Conservation (phyloP, 106 monocot genomes). For the Chionographis japonica region DNA sequence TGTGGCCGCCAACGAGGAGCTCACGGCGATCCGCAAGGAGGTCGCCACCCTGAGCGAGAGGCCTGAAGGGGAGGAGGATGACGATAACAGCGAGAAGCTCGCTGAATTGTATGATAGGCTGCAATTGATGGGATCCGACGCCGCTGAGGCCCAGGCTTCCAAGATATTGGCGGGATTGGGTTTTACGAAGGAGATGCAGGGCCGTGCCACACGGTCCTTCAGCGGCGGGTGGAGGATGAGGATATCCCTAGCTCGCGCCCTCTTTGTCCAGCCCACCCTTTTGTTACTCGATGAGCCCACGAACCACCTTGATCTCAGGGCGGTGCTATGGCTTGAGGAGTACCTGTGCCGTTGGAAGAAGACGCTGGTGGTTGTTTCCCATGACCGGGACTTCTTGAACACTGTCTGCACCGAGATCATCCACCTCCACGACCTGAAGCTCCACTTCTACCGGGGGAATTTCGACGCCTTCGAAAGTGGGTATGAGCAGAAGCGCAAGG, state of each 20-base stretch:
- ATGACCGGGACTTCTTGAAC: conserved; percentile 91
- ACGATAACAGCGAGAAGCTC: conserved; percentile 49
- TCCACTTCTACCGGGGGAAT: conserved; percentile 77
- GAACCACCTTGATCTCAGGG: conserved; percentile 92
- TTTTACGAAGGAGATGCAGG: conserved; percentile 84
- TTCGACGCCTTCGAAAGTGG: conserved; percentile 89
- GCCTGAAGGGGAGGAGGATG: conserved; percentile 11
- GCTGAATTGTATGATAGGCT: conserved; percentile 59
- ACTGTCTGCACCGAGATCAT: conserved; percentile 81
- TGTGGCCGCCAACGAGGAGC: conserved; percentile 63
- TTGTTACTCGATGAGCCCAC: conserved; percentile 89
- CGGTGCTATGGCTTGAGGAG: conserved; percentile 94
- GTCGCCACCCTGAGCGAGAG: conserved; percentile 24
- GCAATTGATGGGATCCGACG: conserved; percentile 56
- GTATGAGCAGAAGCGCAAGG: conserved; percentile 92
- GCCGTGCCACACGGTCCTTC: conserved; percentile 63
- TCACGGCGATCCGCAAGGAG: conserved; percentile 40
- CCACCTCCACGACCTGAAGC: conserved; percentile 80
- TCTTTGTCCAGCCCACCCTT: conserved; percentile 90
- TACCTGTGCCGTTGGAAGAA: conserved; percentile 97
- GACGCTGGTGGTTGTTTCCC: conserved; percentile 90
- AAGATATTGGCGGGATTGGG: conserved; percentile 78
- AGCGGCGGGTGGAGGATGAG: conserved; percentile 99
- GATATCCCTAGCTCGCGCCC: conserved; percentile 78
- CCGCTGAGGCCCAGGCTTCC: conserved; percentile 69